phyloP scores from a whole-genome alignment of 164 flowering plant genomes.

The Kingdonia uniflora region DNA sequence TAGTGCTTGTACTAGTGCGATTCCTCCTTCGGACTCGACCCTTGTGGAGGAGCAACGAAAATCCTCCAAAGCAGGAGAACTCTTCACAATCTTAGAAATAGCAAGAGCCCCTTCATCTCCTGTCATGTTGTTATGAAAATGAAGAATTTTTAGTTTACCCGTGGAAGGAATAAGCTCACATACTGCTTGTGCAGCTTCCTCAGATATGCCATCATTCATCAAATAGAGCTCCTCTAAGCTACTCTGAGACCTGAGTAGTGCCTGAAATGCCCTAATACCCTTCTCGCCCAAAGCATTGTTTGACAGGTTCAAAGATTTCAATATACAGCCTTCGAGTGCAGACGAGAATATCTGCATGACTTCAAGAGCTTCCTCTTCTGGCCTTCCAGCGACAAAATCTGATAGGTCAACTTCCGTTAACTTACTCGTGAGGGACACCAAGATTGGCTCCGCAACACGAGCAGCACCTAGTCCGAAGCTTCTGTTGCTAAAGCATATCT shows the following conservation, averaged over 20 bases:
- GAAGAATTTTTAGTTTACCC: constrained; percentile 65
- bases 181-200: constrained; percentile 90
- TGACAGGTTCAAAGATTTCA: constrained; percentile 66
- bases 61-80: constrained; percentile 62
- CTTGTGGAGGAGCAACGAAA: constrained; percentile 93
- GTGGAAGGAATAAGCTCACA: constrained; percentile 74
- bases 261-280: constrained; percentile 82
- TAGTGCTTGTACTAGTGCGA: constrained; percentile 59
- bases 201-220: constrained; percentile 90
- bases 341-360: constrained; percentile 69
- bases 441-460: constrained; percentile 61
- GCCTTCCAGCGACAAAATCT: constrained; percentile 86
- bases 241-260: constrained; percentile 65
- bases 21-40: constrained; percentile 75
- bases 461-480: constrained; percentile 85
- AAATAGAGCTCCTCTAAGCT: constrained; percentile 79
- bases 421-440: constrained; percentile 56
- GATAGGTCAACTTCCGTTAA: constrained; percentile 78
- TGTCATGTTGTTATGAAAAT: constrained; percentile 90
- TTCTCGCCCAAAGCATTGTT: constrained; percentile 89
- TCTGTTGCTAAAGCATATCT: constrained; percentile 85
- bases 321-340: constrained; percentile 56
- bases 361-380: constrained; percentile 78
- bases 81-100: constrained; percentile 61
- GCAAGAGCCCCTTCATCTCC: constrained; percentile 90